Conservation (phyloP, 257 asterid genomes). For the Marsdenia floribunda region DNA sequence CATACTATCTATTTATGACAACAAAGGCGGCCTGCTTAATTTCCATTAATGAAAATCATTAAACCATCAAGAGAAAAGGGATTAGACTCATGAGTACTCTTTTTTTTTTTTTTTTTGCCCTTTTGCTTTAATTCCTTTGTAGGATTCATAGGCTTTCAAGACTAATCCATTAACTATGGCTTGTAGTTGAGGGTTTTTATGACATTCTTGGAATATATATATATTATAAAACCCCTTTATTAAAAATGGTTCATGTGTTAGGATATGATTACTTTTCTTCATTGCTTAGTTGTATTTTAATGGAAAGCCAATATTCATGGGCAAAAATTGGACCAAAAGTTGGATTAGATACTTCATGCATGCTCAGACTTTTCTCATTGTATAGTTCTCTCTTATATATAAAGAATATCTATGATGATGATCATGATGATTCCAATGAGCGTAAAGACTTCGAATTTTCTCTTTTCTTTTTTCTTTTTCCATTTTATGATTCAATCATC, state of each 20-base stretch:
- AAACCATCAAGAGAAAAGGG: neutral
- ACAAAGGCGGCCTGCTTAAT: neutral
- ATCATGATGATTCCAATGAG: constrained; percentile 10
- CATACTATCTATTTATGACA: no score
- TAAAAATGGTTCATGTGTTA: constrained; percentile 1
- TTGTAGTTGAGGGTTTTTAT: neutral
- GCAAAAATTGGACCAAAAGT: constrained; percentile 16
- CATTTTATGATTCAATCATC: constrained; percentile 16
- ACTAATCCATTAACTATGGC: neutral
- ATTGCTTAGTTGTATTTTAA: constrained; percentile 13
- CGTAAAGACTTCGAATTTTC: neutral
- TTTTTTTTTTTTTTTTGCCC: no score
- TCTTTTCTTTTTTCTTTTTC: neutral
- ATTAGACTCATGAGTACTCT: neutral
- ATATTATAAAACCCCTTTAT: no score
- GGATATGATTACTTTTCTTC: constrained; percentile 21
- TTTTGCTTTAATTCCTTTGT: neutral
- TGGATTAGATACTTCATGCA: constrained; percentile 4
- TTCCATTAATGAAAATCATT: constrained; percentile 1
- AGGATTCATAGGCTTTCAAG: constrained; percentile 10
- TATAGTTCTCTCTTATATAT: neutral
- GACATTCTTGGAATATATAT: no score
- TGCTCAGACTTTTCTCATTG: neutral
- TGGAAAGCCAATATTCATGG: constrained; percentile 30
- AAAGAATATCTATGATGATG: neutral